phyloP scores from a whole-genome alignment of 768 basidiomycete genomes.

The Gloeostereum incarnatum region DNA sequence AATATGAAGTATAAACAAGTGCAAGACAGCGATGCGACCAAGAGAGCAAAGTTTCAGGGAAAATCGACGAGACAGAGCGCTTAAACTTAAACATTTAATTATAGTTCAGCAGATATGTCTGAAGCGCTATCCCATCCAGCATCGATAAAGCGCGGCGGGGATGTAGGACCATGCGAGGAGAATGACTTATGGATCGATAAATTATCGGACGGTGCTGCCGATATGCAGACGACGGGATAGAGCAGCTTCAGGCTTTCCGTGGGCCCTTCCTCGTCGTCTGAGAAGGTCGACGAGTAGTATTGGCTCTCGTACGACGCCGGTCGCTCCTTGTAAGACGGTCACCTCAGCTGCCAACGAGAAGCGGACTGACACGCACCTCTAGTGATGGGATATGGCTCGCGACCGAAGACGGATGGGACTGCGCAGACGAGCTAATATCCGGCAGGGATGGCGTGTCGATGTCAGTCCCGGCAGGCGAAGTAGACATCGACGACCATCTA shows the following conservation, averaged over 20 bases:
- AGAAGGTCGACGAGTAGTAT: neutral
- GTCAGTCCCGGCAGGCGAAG: conserved; percentile 24
- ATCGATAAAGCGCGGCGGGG: conserved; percentile 41
- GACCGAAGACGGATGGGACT: neutral
- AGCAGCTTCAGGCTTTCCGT: conserved; percentile 3
- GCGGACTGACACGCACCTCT: neutral
- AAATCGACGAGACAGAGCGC: no score
- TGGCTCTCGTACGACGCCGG: neutral
- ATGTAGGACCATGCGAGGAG: conserved; percentile 23
- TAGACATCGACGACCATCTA: conserved; percentile 41
- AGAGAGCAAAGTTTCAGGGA: no score
- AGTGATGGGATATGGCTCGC: no score
- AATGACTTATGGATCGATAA: conserved; percentile 25
- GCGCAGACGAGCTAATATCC: neutral
- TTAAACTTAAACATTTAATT: no score
- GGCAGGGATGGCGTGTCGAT: conserved; percentile 6
- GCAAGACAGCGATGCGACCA: no score
- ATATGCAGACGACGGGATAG: no score
- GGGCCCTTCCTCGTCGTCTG: neutral
- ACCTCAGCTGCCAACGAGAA: neutral
- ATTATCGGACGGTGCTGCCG: no score
- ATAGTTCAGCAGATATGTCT: no score
- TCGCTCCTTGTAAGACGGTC: conserved; percentile 1
- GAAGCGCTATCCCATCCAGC: conserved; percentile 52
- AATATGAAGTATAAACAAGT: no score